Evolutionary conservation across 306 rosid genomes (phyloP).

Genomic region (Quercus cerris): DNA sequence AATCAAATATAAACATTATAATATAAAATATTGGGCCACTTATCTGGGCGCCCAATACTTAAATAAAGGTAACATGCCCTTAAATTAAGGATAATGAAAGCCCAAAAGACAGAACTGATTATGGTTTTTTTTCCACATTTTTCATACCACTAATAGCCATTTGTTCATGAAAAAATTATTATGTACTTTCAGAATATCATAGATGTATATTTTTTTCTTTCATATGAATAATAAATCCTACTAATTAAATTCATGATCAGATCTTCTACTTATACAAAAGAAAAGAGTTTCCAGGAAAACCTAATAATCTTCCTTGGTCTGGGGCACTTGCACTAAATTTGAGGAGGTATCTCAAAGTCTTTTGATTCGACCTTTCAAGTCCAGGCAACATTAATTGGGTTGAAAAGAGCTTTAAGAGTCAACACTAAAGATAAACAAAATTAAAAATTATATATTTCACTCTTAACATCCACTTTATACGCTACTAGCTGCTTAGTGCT

Average conservation of each 20-base stretch:
- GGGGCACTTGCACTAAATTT: not conserved
- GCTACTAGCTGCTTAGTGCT: too few relatives aligned
- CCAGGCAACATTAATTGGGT: too few relatives aligned
- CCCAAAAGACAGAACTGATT: not conserved
- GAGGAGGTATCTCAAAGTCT: too few relatives aligned
- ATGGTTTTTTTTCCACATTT: not conserved
- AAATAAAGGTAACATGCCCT: not conserved
- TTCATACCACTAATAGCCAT: not conserved
- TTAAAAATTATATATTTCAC: too few relatives aligned
- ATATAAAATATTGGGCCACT: not conserved
- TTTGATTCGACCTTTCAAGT: too few relatives aligned
- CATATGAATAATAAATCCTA: fast-evolving
- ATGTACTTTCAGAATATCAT: fast-evolving
- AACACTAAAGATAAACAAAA: too few relatives aligned
- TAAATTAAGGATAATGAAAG: not conserved
- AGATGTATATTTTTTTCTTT: fast-evolving
- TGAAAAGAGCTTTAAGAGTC: too few relatives aligned
- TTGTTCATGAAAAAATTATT: fast-evolving
- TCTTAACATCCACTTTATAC: too few relatives aligned
- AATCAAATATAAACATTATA: not conserved
- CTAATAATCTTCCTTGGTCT: too few relatives aligned
- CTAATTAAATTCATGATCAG: too few relatives aligned
- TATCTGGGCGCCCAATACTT: not conserved
- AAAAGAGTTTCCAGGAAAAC: too few relatives aligned
- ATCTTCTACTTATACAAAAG: too few relatives aligned